These are phyloP conservation scores for Agaricus blazei DNA, from an alignment of 768 basidiomycete species.

Conservation along the genomic window DNA sequence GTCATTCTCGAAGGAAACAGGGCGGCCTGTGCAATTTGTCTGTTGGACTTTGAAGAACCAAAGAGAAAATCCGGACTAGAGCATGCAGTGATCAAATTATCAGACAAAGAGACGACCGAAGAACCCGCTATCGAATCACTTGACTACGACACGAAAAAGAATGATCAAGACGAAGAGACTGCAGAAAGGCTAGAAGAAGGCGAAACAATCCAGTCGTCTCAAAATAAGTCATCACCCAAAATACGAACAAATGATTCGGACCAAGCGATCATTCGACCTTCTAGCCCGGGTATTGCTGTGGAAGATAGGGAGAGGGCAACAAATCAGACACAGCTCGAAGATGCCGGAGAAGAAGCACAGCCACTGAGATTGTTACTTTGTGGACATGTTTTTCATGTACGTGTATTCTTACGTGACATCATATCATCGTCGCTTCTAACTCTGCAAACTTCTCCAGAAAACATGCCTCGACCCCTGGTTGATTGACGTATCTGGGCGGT, in stretches of 20 bases:
- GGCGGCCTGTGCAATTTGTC: conserved; percentile 79
- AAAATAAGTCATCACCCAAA: too few relatives aligned
- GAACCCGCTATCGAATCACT: background rate
- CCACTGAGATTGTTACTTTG: conserved; percentile 73
- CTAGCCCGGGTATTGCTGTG: conserved; percentile 1
- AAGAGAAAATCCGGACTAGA: conserved; percentile 20
- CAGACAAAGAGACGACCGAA: background rate
- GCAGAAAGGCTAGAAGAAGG: background rate
- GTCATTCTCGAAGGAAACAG: conserved; percentile 79
- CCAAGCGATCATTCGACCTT: too few relatives aligned
- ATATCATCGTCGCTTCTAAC: background rate
- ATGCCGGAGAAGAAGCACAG: conserved; percentile 73
- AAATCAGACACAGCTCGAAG: conserved; percentile 45
- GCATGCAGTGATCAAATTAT: background rate
- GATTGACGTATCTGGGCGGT: conserved; percentile 77
- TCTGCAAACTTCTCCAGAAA: conserved; percentile 43
- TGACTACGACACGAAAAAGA: background rate
- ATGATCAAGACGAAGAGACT: background rate
- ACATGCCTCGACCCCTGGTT: conserved; percentile 90
- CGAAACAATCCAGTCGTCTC: background rate
- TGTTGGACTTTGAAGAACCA: conserved; percentile 83
- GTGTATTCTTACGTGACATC: conserved; percentile 21
- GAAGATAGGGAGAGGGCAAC: background rate
- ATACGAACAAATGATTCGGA: too few relatives aligned
- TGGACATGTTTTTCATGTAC: conserved; percentile 87